phyloP scores from a whole-genome alignment of 805 yeast species.

The Hanseniaspora valbyensis region DNA sequence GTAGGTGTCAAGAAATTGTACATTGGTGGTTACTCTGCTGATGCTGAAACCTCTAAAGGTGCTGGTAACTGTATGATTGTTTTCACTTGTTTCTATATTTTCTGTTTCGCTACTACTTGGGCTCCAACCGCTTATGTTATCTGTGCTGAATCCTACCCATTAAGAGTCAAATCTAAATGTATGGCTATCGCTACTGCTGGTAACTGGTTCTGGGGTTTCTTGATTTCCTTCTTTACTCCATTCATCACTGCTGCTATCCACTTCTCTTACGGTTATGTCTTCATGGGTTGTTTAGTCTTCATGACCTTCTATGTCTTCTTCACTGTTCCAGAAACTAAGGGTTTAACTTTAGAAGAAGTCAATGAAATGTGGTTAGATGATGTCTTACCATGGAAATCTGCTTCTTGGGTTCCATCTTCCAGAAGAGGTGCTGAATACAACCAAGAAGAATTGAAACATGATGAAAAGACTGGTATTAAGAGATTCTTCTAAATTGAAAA shows the following conservation, averaged over 20 bases:
- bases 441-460: conserved; percentile 24
- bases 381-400: conserved; percentile 38
- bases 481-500: conserved; percentile 16
- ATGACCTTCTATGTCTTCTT: conserved; percentile 59
- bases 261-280: conserved; percentile 61
- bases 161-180: conserved; percentile 51
- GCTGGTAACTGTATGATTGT: conserved; percentile 33
- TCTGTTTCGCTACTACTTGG: conserved; percentile 63
- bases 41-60: no score
- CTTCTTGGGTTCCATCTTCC: conserved; percentile 43
- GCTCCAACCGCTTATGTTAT: conserved; percentile 55
- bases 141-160: conserved; percentile 55
- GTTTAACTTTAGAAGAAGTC: conserved; percentile 72
- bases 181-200: conserved; percentile 47
- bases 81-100: conserved; percentile 39
- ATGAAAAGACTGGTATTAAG: conserved; percentile 27
- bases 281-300: conserved; percentile 49
- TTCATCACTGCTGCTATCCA: conserved; percentile 55
- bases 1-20: conserved; percentile 42
- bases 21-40: conserved; percentile 21
- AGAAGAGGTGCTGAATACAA: conserved; percentile 27
- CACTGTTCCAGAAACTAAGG: conserved; percentile 69
- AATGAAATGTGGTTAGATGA: conserved; percentile 47
- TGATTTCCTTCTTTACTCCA: conserved; percentile 67
- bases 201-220: conserved; percentile 55